Evolutionary conservation across 176 grass and related monocot genomes (phyloP).

Genomic region (Triticum urartu): DNA sequence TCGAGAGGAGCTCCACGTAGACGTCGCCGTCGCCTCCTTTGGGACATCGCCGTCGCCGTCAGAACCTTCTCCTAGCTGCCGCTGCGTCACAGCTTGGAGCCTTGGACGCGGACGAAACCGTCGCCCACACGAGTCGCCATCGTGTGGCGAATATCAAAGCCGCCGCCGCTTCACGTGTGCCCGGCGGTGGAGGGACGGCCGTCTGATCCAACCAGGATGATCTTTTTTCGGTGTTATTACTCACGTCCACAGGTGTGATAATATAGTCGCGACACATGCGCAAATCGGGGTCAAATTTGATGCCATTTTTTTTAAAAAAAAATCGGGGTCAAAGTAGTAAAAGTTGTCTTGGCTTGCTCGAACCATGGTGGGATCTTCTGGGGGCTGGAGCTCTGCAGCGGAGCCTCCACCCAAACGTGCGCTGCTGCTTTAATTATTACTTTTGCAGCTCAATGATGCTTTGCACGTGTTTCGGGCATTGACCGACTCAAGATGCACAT

Average conservation of each 20-base stretch:
- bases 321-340: too few species aligned
- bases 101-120: not conserved
- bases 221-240: not conserved
- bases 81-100: not conserved
- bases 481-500: not conserved
- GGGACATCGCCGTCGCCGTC: not conserved
- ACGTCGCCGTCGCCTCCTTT: slow-evolving; percentile 4
- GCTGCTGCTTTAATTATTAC: not conserved
- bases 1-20: not conserved
- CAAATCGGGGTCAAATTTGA: not conserved
- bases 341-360: not conserved
- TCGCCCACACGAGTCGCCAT: not conserved
- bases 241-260: not conserved
- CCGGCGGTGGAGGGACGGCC: not conserved
- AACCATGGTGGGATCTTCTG: not conserved
- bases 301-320: too few species aligned
- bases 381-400: not conserved
- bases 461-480: not conserved
- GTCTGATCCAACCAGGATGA: not conserved
- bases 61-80: not conserved
- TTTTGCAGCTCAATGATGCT: not conserved
- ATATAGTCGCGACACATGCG: not conserved
- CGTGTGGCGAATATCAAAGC: not conserved
- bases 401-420: not conserved
- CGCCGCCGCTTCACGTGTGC: not conserved